These are phyloP conservation scores for Fusarium chuoi DNA, from an alignment of 2,329 filamentous ascomycete genomes.

Conservation along the genomic window DNA sequence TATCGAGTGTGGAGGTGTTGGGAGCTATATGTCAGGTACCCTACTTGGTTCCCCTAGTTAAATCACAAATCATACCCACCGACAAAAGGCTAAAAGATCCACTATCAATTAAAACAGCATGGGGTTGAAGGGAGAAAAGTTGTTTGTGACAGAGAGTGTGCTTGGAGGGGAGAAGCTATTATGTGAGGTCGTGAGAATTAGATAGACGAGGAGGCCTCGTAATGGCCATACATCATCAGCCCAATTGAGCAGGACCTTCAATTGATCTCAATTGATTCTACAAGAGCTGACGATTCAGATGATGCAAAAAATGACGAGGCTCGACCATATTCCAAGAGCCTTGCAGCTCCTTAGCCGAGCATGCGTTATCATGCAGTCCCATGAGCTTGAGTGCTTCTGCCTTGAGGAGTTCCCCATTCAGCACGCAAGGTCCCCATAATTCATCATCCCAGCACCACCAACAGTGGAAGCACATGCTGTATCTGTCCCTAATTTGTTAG, in stretches of 20 bases:
- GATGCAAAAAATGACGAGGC: slow-evolving; percentile 33
- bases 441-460: slow-evolving; percentile 18
- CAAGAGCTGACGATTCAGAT: slow-evolving; percentile 1
- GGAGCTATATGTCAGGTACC: slow-evolving; percentile 37
- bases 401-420: slow-evolving; percentile 36
- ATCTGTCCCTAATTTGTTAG: slow-evolving; percentile 7
- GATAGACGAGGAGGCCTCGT: slow-evolving; percentile 29
- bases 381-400: slow-evolving; percentile 39
- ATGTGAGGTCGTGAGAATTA: slow-evolving; percentile 40
- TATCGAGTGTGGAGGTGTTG: slow-evolving; percentile 38
- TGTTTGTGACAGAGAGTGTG: slow-evolving; percentile 34
- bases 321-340: slow-evolving; percentile 27
- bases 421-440: slow-evolving; percentile 13
- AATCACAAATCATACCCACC: slow-evolving; percentile 36
- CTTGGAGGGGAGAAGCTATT: slow-evolving; percentile 30
- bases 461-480: slow-evolving; percentile 3
- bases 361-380: slow-evolving; percentile 44
- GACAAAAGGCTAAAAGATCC: slow-evolving; percentile 29
- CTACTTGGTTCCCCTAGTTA: slow-evolving; percentile 33
- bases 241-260: neutral
- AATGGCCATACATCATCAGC: neutral
- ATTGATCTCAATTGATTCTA: slow-evolving; percentile 41
- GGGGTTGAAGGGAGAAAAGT: slow-evolving; percentile 28
- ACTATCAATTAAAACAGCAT: slow-evolving; percentile 38
- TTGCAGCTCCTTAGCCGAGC: slow-evolving; percentile 38